Evolutionary conservation across 2,329 filamentous ascomycete species (phyloP), one percentile per base, ranked within the genome.

Genomic region (Mycosphaerella sp.): DNA sequence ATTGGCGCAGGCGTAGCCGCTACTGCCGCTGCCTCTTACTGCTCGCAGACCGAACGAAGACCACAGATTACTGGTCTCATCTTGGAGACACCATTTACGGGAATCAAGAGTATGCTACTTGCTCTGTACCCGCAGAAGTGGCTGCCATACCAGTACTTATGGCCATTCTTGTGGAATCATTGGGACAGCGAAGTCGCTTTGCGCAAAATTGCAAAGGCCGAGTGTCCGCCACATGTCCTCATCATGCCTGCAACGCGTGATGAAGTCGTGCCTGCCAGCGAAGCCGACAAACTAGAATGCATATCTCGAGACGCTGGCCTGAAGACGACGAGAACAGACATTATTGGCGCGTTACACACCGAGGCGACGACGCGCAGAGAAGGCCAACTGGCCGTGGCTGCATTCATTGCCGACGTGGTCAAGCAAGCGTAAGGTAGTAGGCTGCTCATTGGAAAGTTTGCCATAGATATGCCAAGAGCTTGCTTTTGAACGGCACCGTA

Each of bases 41-140:
- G 71, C 62, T 64, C 32, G 71, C 30, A n/a, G 49, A 43, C 21
- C 27, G 49, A 37, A 34, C 57, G 43, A 39, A 41, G 49, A 28
- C 37, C 49, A 6, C 37, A 30, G 0, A 65, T 79, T 8, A 59
- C 61, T 1, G 72, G 77, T 1, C 55, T 91, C 44, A 73, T 91
- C 9, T 74, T 91, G 1, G 87, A 91, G 64, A 89, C 87, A 0
- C 86, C 87, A 0, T 89, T 89, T 56, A 78, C 83, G 0, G 86
- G 81, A 39, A 78, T 87, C 49, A 75, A 78, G 52, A 79, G 78
- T 14, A 89, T 91, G 85, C 73, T 91, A 5, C 71, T 79, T 37
- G 81, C 79, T 1, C 67, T 91, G 2, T 91, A 90, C 62, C 86
- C 86, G 1, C 85, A 89, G 60, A 86, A 79, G 59, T 90, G 86